Evolutionary conservation across 208 protist species (phyloP).

Genomic region (Wallacemonas rigidus): DNA sequence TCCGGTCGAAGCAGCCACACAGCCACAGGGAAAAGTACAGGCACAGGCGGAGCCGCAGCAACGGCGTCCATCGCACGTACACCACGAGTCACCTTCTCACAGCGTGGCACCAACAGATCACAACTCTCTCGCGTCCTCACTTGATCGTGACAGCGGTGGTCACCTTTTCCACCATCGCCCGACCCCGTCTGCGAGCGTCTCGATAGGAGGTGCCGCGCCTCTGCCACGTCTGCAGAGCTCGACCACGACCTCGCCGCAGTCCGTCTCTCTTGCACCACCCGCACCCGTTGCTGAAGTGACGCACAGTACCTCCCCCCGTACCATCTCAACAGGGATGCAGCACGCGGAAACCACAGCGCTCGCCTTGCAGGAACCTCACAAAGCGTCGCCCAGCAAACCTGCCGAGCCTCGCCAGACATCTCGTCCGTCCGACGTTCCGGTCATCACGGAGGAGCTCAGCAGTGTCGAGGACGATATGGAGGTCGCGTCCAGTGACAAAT

Average conservation of each 20-base stretch:
- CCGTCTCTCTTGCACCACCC: conserved; percentile 6
- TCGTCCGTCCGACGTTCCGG: neutral
- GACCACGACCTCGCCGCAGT: conserved; percentile 10
- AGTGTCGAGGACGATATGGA: conserved; percentile 10
- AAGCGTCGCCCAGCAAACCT: conserved; percentile 15
- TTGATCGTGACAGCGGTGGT: conserved; percentile 1
- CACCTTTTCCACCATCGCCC: conserved; percentile 6
- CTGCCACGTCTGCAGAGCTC: conserved; percentile 52
- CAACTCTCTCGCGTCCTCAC: neutral
- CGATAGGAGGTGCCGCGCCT: conserved; percentile 7
- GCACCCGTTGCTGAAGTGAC: neutral
- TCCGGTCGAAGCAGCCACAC: neutral
- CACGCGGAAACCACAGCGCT: neutral
- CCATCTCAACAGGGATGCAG: neutral
- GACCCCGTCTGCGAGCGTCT: conserved; percentile 7
- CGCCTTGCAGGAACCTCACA: conserved; percentile 27
- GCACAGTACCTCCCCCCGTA: neutral
- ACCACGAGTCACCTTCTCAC: neutral
- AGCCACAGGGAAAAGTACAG: neutral
- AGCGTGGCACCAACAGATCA: neutral
- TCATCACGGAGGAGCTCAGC: conserved; percentile 7
- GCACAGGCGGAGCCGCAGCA: neutral
- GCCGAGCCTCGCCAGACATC: neutral
- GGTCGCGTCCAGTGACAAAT: neutral
- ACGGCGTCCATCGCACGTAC: neutral